A percentile compares a stretch with the other conserved stretches of the same genome.
Evolutionary conservation across 352 stramenopile species (phyloP).

Genomic region (Blastocystis sp.): DNA sequence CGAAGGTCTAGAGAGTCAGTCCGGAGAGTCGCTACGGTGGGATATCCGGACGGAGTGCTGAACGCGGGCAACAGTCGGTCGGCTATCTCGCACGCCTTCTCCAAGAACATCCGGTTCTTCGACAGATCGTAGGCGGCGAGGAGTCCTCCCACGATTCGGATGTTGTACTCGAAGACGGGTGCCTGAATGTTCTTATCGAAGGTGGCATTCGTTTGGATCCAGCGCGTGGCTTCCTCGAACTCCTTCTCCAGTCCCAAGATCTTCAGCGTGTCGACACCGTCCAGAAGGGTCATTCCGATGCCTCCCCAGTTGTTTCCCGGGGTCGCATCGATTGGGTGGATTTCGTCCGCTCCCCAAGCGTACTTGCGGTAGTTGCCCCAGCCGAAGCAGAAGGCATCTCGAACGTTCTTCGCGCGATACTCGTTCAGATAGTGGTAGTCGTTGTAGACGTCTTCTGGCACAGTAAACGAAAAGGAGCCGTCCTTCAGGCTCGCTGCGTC

Average conservation of each 20-base stretch:
- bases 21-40: background rate
- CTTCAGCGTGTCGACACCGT: conserved; percentile 57
- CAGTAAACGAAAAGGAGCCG: background rate
- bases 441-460: background rate
- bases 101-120: conserved; percentile 47
- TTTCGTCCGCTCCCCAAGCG: conserved; percentile 44
- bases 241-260: conserved; percentile 70
- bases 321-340: background rate
- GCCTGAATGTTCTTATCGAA: conserved; percentile 76
- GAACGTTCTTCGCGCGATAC: conserved; percentile 40
- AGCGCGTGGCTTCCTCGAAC: conserved; percentile 67
- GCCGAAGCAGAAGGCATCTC: conserved; percentile 18
- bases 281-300: conserved; percentile 49
- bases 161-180: conserved; percentile 91
- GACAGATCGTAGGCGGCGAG: conserved; percentile 83
- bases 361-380: conserved; percentile 28
- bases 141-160: conserved; percentile 84
- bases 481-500: background rate
- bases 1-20: background rate
- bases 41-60: conserved; percentile 39
- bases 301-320: conserved; percentile 21
- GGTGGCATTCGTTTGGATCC: conserved; percentile 32
- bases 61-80: conserved; percentile 39
- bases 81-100: conserved; percentile 37
- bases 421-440: conserved; percentile 52